Conservation (phyloP, 352 stramenopile genomes). For the Phytophthora multivora region DNA sequence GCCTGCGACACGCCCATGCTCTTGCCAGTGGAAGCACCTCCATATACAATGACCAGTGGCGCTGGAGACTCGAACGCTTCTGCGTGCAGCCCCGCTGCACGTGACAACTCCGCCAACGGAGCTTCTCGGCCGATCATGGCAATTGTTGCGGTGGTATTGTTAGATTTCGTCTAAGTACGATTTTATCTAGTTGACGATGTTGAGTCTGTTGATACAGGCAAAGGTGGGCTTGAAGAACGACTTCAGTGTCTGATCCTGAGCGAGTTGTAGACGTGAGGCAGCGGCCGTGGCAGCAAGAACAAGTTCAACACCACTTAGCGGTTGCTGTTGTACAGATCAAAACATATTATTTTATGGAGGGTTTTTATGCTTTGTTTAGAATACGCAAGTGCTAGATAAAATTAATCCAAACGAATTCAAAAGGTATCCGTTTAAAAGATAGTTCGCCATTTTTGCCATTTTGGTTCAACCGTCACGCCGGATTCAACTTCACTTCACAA, state of each 20-base stretch:
- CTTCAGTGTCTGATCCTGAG: neutral
- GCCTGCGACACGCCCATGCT: constrained; percentile 56
- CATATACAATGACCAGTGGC: constrained; percentile 76
- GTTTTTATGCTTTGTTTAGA: no score
- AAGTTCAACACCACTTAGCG: constrained; percentile 3
- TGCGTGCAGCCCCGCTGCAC: constrained; percentile 47
- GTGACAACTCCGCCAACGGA: constrained; percentile 55
- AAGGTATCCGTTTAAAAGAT: no score
- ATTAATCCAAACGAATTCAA: no score
- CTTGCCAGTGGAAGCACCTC: constrained; percentile 80
- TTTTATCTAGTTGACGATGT: neutral
- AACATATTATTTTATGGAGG: no score
- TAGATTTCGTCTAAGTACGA: constrained; percentile 12
- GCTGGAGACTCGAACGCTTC: constrained; percentile 45
- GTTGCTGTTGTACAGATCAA: no score
- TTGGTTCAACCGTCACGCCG: constrained; percentile 22
- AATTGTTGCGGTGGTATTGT: neutral
- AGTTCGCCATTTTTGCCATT: neutral
- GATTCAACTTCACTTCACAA: constrained; percentile 36
- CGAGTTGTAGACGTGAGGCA: constrained; percentile 9
- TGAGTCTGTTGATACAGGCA: constrained; percentile 1
- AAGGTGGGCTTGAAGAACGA: constrained; percentile 1
- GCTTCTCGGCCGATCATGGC: constrained; percentile 59
- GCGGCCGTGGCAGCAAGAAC: neutral
- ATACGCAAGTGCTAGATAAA: no score